Base-by-base conservation (phyloP, 2,329 filamentous ascomycete genomes). In the Alternaria hordeiaustralica region DNA sequence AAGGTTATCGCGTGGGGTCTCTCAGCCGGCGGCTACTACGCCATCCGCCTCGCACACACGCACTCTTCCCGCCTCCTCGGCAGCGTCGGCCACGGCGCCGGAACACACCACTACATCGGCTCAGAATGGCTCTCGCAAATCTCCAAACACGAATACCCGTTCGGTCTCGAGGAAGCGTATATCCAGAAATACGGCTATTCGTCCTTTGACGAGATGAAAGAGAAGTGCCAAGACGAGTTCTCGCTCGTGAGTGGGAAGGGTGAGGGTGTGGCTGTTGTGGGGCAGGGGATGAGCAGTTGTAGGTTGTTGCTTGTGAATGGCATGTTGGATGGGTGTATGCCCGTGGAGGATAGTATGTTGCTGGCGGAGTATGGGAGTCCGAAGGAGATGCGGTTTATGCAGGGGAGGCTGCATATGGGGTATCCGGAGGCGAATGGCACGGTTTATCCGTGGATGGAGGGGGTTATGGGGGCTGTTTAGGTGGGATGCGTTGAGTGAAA, bases 241-340 rank as follows among this genome's bases (percentile, higher is more conserved):
- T 86, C 83, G 9, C 75, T 88, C 7, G 72, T 88, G 1, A 79
- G 81, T 30, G 83, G 84, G 20, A 86, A 86, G 15, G 86, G 85
- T 2, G 78, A 87, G 33, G 82, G 86, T 26, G 75, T 78, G 12
- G 70, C 76, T 3, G 76, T 78, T 10, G 75, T 78, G 0, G 71
- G 59, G 9, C 6, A 26, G 20, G 84, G 82, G 51, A 77, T 81
- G 28, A 73, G 76, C 41, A 86, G 84, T 58, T 80, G 82, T 33
- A 81, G 82, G 56, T 68, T 88, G 56, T 73, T 89, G 58, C 74
- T 88, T 9, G 83, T 89, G 7, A 88, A 89, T 71, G 84, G 87
- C 0, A 82, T 83, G 20, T 77, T 85, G 28, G 87, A 89, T 72
- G 86, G 87, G 73, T 87, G 88, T 65, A 88, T 89, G 78, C 87